phyloP scores from a whole-genome alignment of 371 early-diverging fungal genomes.

The Mortierella sp. region DNA sequence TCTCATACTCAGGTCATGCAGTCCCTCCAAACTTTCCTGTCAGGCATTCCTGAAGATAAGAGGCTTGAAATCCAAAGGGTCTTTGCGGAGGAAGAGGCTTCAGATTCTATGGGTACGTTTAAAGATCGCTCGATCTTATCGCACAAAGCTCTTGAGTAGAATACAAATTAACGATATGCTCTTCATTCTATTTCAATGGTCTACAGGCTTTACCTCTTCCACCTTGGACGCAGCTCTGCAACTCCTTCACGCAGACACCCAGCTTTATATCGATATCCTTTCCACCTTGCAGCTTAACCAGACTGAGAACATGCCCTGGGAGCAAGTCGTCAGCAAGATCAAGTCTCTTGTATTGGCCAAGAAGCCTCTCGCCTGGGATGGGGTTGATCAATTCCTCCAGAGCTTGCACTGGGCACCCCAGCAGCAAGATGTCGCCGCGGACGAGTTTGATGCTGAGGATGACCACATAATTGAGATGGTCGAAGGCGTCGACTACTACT shows the following conservation, averaged over 20 bases:
- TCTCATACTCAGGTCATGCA: constrained; percentile 61
- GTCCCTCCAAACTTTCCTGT: constrained; percentile 58
- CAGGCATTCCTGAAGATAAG: constrained; percentile 37
- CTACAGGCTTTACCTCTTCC: constrained; percentile 41
- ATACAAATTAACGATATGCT: not conserved
- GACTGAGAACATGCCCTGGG: constrained; percentile 58
- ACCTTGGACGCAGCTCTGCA: constrained; percentile 44
- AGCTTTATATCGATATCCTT: constrained; percentile 58
- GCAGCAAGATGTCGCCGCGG: not conserved
- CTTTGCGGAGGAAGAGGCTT: constrained; percentile 58
- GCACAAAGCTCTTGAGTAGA: not conserved
- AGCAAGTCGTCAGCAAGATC: constrained; percentile 49
- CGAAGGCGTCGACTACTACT: constrained; percentile 50
- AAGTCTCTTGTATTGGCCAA: constrained; percentile 38
- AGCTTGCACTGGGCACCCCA: constrained; percentile 45
- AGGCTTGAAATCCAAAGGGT: constrained; percentile 51
- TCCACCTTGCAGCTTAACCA: constrained; percentile 57
- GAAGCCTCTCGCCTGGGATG: constrained; percentile 56
- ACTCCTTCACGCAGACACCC: constrained; percentile 51
- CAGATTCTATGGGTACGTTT: constrained; percentile 57
- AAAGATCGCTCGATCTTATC: not conserved
- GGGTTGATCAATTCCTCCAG: constrained; percentile 51
- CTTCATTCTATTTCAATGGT: not conserved
- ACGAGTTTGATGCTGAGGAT: constrained; percentile 26
- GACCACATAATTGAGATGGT: constrained; percentile 47